Percentiles rank a stretch among this genome's conserved stretches.
phyloP scores from a whole-genome alignment of 352 stramenopile species.

The Phytopythium montanum region DNA sequence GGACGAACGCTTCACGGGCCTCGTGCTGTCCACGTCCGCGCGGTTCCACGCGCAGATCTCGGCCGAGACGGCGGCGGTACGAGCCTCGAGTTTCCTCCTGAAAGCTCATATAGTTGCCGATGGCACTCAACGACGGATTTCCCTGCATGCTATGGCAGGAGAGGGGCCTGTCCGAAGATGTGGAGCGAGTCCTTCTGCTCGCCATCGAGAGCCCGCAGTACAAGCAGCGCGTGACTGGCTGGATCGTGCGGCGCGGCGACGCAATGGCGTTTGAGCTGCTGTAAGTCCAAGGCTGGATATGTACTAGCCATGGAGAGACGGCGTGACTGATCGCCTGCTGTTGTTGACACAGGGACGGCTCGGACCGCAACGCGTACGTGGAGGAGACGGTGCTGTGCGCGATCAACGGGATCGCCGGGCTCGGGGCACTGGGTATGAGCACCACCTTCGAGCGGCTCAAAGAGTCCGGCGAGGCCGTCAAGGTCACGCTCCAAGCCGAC shows the following conservation, averaged over 20 bases:
- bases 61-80: background rate
- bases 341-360: slow-evolving; percentile 20
- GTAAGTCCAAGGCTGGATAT: slow-evolving; percentile 19
- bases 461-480: slow-evolving; percentile 23
- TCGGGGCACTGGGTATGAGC: slow-evolving; percentile 21
- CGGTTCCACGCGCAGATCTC: slow-evolving; percentile 91
- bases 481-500: slow-evolving; percentile 89
- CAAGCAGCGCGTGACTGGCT: slow-evolving; percentile 41
- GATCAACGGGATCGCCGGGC: slow-evolving; percentile 52
- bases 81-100: background rate
- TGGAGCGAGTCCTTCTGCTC: slow-evolving; percentile 20
- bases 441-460: slow-evolving; percentile 23
- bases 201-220: slow-evolving; percentile 92
- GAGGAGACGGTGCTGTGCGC: slow-evolving; percentile 86
- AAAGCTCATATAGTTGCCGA: no score
- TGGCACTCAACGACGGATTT: no score
- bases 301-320: background rate
- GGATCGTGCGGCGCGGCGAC: slow-evolving; percentile 18
- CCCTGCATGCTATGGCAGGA: no score
- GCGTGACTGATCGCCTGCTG: background rate
- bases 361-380: slow-evolving; percentile 86
- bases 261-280: slow-evolving; percentile 29
- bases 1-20: slow-evolving; percentile 83
- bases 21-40: slow-evolving; percentile 91
- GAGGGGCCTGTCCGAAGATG: background rate